Percentiles rank a stretch among this genome's conserved stretches.
These are phyloP conservation scores for Monilinia aucupariae DNA, from an alignment of 2,329 filamentous ascomycete species.

Conservation along the genomic window DNA sequence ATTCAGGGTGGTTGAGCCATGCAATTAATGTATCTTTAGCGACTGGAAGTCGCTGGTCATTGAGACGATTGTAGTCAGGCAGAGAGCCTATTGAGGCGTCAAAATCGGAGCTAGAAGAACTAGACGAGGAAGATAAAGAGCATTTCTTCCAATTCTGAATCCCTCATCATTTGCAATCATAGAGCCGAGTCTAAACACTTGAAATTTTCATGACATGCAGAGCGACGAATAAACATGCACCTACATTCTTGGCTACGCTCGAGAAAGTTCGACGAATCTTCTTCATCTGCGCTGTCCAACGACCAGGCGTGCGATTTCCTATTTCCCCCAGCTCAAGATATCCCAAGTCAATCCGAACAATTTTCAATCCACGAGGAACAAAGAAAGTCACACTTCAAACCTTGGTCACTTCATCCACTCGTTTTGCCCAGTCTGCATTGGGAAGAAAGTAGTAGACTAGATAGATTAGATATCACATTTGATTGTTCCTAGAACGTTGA, in stretches of 20 bases:
- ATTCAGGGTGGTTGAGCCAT: conserved; percentile 48
- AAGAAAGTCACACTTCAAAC: conserved; percentile 58
- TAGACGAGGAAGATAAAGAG: conserved; percentile 34
- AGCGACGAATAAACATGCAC: conserved; percentile 2
- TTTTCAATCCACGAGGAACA: conserved; percentile 43
- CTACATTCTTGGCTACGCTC: not conserved
- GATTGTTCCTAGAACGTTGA: conserved; percentile 4
- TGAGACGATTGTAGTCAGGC: conserved; percentile 48
- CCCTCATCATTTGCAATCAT: conserved; percentile 20
- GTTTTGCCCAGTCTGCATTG: conserved; percentile 24
- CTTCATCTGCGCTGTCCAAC: conserved; percentile 40
- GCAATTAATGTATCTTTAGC: conserved; percentile 41
- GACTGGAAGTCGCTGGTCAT: conserved; percentile 44
- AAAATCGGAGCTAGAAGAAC: conserved; percentile 35
- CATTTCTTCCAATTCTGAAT: conserved; percentile 19
- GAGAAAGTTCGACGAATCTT: conserved; percentile 13
- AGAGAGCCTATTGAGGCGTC: conserved; percentile 47
- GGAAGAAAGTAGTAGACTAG: not conserved
- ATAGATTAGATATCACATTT: not conserved
- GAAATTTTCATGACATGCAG: conserved; percentile 8
- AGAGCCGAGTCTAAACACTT: conserved; percentile 17
- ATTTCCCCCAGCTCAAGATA: not conserved
- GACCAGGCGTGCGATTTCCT: conserved; percentile 37
- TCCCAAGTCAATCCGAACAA: conserved; percentile 39
- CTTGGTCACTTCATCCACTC: conserved; percentile 40